These are phyloP conservation scores for Aspergillus bridgeri DNA, from an alignment of 495 filamentous ascomycete genomes.

Conservation along the genomic window DNA sequence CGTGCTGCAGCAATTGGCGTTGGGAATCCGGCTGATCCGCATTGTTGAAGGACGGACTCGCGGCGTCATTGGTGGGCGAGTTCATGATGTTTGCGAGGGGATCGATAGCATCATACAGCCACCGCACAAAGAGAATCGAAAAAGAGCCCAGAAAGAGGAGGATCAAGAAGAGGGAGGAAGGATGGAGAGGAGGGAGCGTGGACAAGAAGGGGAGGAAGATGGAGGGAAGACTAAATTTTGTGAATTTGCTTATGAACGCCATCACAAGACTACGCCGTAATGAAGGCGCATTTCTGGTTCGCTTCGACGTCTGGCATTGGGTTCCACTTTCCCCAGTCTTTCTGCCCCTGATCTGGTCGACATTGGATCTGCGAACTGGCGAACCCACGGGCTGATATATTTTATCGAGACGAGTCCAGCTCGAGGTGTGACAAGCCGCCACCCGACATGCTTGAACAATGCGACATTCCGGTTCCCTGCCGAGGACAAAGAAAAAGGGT, in stretches of 20 bases:
- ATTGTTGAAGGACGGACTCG: slow-evolving; percentile 13
- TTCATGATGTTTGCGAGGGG: slow-evolving; percentile 27
- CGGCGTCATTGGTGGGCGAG: slow-evolving; percentile 16
- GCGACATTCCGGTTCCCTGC: background rate
- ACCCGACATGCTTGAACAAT: background rate
- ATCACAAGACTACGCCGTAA: background rate
- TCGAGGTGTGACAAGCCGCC: background rate
- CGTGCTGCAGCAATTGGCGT: slow-evolving; percentile 28
- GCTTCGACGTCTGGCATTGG: background rate
- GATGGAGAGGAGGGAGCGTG: slow-evolving; percentile 22
- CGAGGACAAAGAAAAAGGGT: too few relatives aligned
- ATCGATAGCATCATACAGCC: slow-evolving; percentile 7
- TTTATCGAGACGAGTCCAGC: background rate
- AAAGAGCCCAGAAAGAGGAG: background rate
- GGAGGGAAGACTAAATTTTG: slow-evolving; percentile 7
- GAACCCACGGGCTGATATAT: background rate
- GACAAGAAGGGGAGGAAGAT: slow-evolving; percentile 13
- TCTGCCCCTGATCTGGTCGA: background rate
- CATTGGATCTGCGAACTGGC: background rate
- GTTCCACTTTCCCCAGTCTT: background rate
- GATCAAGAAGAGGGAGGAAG: slow-evolving; percentile 17
- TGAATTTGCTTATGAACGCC: background rate
- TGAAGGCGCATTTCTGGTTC: background rate
- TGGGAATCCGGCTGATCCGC: slow-evolving; percentile 23
- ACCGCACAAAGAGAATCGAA: slow-evolving; percentile 2